A percentile compares a stretch with the other conserved stretches of the same genome.
phyloP scores from a whole-genome alignment of 2,329 filamentous ascomycete species.

The Emmonsia crescens region DNA sequence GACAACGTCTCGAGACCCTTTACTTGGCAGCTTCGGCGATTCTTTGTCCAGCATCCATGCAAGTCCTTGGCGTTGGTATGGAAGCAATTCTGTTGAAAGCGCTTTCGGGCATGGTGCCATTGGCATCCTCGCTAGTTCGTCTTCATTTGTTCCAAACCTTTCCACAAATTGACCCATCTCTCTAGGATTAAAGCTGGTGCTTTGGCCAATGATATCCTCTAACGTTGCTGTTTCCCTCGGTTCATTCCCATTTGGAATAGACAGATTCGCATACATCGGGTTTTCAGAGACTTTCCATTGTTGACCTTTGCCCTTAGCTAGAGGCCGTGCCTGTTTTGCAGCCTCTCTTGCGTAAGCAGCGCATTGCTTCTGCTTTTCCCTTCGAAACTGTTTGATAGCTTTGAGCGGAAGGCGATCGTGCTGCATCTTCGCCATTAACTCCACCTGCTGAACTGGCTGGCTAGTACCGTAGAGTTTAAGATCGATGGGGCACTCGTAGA shows the following conservation, averaged over 20 bases:
- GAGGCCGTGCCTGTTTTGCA: constrained; percentile 27
- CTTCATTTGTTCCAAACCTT: constrained; percentile 60
- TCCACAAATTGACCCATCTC: constrained; percentile 56
- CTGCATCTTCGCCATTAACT: constrained; percentile 53
- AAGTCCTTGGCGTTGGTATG: constrained; percentile 69
- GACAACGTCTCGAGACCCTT: constrained; percentile 50
- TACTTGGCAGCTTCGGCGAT: constrained; percentile 51
- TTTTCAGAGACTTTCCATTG: constrained; percentile 19
- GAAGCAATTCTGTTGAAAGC: constrained; percentile 58
- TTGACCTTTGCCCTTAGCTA: constrained; percentile 18
- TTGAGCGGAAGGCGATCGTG: constrained; percentile 50
- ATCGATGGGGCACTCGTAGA: constrained; percentile 61
- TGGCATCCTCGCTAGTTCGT: constrained; percentile 59
- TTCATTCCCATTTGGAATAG: constrained; percentile 19
- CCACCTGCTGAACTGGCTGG: constrained; percentile 41
- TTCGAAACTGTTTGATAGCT: constrained; percentile 41
- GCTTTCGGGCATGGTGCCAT: constrained; percentile 56
- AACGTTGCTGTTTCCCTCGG: constrained; percentile 35
- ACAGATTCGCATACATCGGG: constrained; percentile 27
- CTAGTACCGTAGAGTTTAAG: constrained; percentile 60
- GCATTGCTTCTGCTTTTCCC: constrained; percentile 43
- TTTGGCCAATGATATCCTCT: constrained; percentile 54
- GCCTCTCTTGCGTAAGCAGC: constrained; percentile 35
- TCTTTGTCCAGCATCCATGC: constrained; percentile 75
- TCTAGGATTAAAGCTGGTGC: constrained; percentile 57